A percentile compares a stretch with the other conserved stretches of the same genome.
Conservation (phyloP, 2,329 filamentous ascomycete species). For the Fusarium praegraminearum region DNA sequence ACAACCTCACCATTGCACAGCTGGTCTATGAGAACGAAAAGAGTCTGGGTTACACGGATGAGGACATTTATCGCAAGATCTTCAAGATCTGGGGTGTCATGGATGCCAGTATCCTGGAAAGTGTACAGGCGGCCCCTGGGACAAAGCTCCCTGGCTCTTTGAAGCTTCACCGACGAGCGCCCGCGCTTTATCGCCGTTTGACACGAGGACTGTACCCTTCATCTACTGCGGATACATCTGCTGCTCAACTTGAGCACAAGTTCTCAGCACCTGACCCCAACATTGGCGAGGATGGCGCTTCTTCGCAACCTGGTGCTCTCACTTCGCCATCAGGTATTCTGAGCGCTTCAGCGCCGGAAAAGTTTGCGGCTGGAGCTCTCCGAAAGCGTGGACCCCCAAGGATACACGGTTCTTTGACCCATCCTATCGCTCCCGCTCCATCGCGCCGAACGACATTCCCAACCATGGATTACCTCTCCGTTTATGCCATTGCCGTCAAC, state of each 20-base stretch:
- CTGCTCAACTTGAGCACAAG: constrained; percentile 28
- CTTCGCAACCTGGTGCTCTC: constrained; percentile 12
- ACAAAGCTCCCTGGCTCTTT: constrained; percentile 60
- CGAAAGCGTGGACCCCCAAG: constrained; percentile 52
- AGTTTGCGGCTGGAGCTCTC: constrained; percentile 9
- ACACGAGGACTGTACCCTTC: constrained; percentile 61
- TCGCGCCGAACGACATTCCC: constrained; percentile 61
- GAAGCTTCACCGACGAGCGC: constrained; percentile 61
- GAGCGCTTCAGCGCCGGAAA: constrained; percentile 10
- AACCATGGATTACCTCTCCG: constrained; percentile 63
- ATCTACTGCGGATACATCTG: constrained; percentile 16
- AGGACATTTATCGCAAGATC: constrained; percentile 61
- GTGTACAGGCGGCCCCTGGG: constrained; percentile 59
- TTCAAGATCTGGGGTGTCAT: constrained; percentile 65
- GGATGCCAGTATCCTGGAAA: constrained; percentile 63
- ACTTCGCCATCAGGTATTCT: not conserved
- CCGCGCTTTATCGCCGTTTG: constrained; percentile 58
- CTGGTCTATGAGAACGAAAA: constrained; percentile 66
- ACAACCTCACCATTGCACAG: constrained; percentile 65
- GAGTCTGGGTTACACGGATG: constrained; percentile 62
- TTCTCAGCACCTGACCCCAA: constrained; percentile 15
- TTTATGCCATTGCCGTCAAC: constrained; percentile 65
- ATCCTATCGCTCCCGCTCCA: constrained; percentile 61
- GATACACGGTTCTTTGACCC: constrained; percentile 59
- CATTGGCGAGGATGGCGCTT: constrained; percentile 16